Base-by-base conservation (phyloP, 305 asterid species). In the Fraxinus xanthoxyloides region DNA sequence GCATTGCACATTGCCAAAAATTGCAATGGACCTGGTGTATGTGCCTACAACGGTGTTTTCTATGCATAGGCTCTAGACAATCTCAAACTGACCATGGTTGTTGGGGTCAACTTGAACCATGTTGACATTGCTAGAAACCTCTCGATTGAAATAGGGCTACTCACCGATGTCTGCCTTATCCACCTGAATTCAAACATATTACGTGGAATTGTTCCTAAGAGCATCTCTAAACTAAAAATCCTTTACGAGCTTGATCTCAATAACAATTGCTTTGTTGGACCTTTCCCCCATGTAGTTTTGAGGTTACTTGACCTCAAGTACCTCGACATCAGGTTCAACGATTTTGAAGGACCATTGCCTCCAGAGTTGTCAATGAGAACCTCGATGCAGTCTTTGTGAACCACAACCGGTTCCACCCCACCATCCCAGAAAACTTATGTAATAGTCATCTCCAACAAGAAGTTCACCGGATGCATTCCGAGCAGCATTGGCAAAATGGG, bases 311-410 rank as follows among this genome's bases (percentile, higher is more conserved):
- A 7, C 3, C 92, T 94, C 59, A 93, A 87, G 61, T 94, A 67
- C 34, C 89, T 94, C 0, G 97, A 93, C 35, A 79, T 94, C 3
- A 86, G 97, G 81, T 94, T 63, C 90, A 94, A 94, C 54, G 92
- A 92, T 43, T 93, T 94, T 26, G 97, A 93, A 43, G 97, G 98
- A 1, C 81, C 79, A 32, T 32, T 94, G 77, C 95, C 97, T 0
- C 40, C 84, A 0, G 72, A 69, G 19, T 79, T 93, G 23, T 93
- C 8, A 91, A 88, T 9, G 92, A 84, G 81, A 75, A 83, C 12
- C 72, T 93, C 2, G 98, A 94, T 38, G 97, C 92, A 0, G 83
- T 93, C n/a, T 95, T 95, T 82, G 28, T 93, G 81, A 95, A 95
- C 81, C 79, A 84, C 81, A 95, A 95, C n/a, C 79, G 95, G 9